A percentile compares a stretch with the other conserved stretches of the same genome.
Evolutionary conservation across 345 rosid species (phyloP).

Genomic region (Brassica juncea): DNA sequence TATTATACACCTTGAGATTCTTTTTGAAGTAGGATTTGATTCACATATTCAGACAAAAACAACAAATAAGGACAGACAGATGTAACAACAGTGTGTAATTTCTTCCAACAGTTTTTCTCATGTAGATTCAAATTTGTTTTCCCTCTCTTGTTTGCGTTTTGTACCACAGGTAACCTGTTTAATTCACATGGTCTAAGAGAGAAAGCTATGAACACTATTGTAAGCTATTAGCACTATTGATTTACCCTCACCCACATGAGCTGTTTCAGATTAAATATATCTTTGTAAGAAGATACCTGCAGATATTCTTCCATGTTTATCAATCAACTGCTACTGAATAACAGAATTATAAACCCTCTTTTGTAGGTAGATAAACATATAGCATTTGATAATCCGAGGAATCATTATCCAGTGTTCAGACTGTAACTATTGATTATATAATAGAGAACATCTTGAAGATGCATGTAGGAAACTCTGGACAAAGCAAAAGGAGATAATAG

Average conservation of each 20-base stretch:
- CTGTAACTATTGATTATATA: background rate
- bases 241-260: background rate
- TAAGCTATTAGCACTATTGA: background rate
- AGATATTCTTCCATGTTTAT: background rate
- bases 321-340: slow-evolving; percentile 17
- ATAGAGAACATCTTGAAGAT: background rate
- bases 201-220: background rate
- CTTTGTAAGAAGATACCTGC: background rate
- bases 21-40: background rate
- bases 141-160: background rate
- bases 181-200: background rate
- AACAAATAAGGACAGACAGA: background rate
- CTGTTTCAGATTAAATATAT: background rate
- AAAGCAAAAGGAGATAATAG: slow-evolving; percentile 32
- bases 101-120: slow-evolving; percentile 24
- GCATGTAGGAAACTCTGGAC: slow-evolving; percentile 9
- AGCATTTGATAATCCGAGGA: slow-evolving; percentile 22
- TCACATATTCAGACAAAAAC: slow-evolving; percentile 18
- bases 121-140: slow-evolving; percentile 19
- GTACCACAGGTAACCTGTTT: background rate
- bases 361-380: slow-evolving; percentile 2
- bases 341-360: slow-evolving; percentile 3
- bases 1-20: background rate
- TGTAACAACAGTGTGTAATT: slow-evolving; percentile 21
- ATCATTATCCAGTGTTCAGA: background rate